Evolutionary conservation across 2,329 filamentous ascomycete species (phyloP), one percentile per base, ranked within the genome.

Genomic region (Nakataea oryzae): DNA sequence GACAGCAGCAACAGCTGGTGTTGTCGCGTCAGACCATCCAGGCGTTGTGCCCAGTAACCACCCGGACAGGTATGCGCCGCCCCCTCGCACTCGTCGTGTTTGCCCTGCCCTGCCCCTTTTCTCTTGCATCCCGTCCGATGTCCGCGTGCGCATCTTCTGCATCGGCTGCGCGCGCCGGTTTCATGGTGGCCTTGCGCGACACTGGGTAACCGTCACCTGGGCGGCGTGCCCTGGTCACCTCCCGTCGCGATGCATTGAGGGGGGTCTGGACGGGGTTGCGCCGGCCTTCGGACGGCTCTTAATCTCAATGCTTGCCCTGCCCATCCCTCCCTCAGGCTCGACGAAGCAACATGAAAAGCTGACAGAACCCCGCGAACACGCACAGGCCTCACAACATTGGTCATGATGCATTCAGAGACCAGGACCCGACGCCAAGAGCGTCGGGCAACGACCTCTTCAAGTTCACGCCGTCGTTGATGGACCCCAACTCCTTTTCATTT

Each of bases 381-480:
- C 57, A 27, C 62, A 91, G 90, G 67, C 70, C 72, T 58, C 74
- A 75, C 59, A 72, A 64, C 64, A 64, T 74, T 61, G 68, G 66
- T 64, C 76, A 76, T 68, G 76, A 78, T 63, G 74, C 73, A 50
- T 85, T 84, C 68, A 75, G 78, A 72, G 89, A 95, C 74, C 85
- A 89, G 70, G 91, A 96, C 70, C 88, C 90, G 26, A 96, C 91
- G 3, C 91, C 91, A 6, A 85, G 89, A 72, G 89, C 87, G 24
- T 84, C 88, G 55, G 59, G 62, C 47, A 86, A 89, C 69, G 92
- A 97, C 68, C 86, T 84, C 68, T 95, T 93, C 87, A 85, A 89
- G 67, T 92, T 96, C 70, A 96, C 93, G 2, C 91, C 93, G 4
- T 95, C 92, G 27, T 79, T 96, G 63, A 83, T 97, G 71, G 93